phyloP scores from a whole-genome alignment of 768 basidiomycete genomes.

The Tylopilus intermedius region DNA sequence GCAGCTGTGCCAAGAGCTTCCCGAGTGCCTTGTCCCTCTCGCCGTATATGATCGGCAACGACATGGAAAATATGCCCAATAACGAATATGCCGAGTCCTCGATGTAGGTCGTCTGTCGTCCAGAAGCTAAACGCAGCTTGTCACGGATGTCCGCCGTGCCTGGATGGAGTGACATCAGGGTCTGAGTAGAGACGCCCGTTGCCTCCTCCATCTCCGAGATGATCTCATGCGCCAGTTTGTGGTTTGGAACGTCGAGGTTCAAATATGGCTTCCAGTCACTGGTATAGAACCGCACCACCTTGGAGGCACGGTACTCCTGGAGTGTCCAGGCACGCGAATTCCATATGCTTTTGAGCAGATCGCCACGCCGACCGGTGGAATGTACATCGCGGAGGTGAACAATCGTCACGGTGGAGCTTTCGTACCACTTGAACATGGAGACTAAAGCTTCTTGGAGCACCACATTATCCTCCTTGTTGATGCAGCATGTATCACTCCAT shows the following conservation, averaged over 20 bases:
- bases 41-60: conserved; percentile 3
- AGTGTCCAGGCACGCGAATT: conserved; percentile 4
- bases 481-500: conserved; percentile 14
- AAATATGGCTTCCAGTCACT: conserved; percentile 1
- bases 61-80: background rate
- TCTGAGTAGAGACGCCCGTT: background rate
- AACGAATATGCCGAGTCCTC: conserved; percentile 8
- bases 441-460: conserved; percentile 4
- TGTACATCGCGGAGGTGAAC: background rate
- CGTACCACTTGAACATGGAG: conserved; percentile 9
- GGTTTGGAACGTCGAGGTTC: background rate
- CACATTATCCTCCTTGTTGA: conserved; percentile 4
- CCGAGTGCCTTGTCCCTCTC: conserved; percentile 3
- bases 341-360: background rate
- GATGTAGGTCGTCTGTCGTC: background rate
- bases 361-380: background rate
- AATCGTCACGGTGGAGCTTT: conserved; percentile 2
- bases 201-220: conserved; percentile 7
- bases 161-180: background rate
- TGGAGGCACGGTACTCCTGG: conserved; percentile 7
- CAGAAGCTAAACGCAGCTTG: conserved; percentile 1
- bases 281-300: conserved; percentile 2
- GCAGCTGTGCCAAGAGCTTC: background rate
- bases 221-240: conserved; percentile 3
- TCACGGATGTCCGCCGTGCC: conserved; percentile 1